A percentile compares a stretch with the other conserved stretches of the same genome.
phyloP scores from a whole-genome alignment of 1,139 yeast species.

The Debaryomyces fabryi region DNA sequence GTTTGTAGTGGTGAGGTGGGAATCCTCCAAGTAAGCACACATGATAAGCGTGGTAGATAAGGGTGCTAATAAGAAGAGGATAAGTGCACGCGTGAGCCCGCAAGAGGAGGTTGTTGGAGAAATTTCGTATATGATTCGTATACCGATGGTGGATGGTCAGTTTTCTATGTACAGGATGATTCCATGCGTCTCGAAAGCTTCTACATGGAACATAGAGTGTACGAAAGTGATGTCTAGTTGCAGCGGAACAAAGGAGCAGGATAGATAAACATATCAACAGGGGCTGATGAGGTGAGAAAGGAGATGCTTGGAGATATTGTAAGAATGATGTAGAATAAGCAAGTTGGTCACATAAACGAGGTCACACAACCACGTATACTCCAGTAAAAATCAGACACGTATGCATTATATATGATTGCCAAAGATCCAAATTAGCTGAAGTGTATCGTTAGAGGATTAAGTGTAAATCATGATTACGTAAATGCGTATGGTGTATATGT shows the following conservation, averaged over 20 bases:
- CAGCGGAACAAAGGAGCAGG: not conserved
- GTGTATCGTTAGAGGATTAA: not conserved
- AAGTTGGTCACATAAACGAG: no score
- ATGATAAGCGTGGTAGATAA: not conserved
- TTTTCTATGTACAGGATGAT: not conserved
- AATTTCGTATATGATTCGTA: not conserved
- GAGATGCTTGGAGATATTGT: no score
- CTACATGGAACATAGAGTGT: not conserved
- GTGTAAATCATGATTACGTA: not conserved
- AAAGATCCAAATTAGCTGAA: not conserved
- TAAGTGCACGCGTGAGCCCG: not conserved
- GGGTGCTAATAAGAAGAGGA: not conserved
- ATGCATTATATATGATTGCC: not conserved
- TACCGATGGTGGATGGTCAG: not conserved
- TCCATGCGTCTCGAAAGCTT: not conserved
- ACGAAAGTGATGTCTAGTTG: not conserved
- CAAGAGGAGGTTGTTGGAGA: not conserved
- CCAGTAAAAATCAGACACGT: not conserved
- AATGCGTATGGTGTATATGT: not conserved
- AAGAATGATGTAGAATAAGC: no score
- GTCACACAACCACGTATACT: not conserved
- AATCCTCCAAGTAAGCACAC: not conserved
- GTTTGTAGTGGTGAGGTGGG: not conserved
- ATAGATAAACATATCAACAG: not conserved
- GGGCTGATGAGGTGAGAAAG: not conserved